phyloP scores from a whole-genome alignment of 2,329 filamentous ascomycete species.

The Colletotrichum limetticola region DNA sequence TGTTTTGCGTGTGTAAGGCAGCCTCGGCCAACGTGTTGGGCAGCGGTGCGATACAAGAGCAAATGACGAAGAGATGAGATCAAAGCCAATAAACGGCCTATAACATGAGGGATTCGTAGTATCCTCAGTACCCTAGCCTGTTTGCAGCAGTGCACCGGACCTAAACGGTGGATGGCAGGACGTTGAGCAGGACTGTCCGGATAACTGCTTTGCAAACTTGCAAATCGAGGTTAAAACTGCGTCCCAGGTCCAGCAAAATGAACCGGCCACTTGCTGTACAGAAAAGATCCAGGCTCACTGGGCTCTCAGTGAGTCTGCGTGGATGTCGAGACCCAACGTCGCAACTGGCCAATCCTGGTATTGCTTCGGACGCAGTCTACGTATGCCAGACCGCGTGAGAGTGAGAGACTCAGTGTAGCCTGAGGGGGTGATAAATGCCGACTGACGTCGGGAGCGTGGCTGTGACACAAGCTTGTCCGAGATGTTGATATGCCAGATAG shows the following conservation, averaged over 20 bases:
- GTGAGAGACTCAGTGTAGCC: background rate
- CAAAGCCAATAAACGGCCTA: background rate
- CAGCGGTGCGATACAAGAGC: constrained; percentile 18
- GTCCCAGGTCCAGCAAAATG: background rate
- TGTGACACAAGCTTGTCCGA: background rate
- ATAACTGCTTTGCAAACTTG: background rate
- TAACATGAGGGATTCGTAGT: background rate
- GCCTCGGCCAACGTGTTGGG: constrained; percentile 25
- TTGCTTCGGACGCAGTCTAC: background rate
- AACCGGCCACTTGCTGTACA: background rate
- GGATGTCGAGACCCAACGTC: background rate
- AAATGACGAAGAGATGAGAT: constrained; percentile 1
- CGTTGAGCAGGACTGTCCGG: background rate
- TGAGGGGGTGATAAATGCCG: background rate
- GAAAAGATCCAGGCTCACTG: background rate
- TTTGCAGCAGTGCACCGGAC: background rate
- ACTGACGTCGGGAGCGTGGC: constrained; percentile 9
- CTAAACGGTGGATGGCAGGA: background rate
- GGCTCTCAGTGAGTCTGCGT: background rate
- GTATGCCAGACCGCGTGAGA: background rate
- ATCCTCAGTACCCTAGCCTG: constrained; percentile 7
- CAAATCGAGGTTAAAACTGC: background rate
- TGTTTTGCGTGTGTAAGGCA: constrained; percentile 22
- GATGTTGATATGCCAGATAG: background rate
- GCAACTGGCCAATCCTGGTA: background rate